Base-by-base conservation (phyloP, 495 filamentous ascomycete genomes). In the Penicillium dipodomyicola region DNA sequence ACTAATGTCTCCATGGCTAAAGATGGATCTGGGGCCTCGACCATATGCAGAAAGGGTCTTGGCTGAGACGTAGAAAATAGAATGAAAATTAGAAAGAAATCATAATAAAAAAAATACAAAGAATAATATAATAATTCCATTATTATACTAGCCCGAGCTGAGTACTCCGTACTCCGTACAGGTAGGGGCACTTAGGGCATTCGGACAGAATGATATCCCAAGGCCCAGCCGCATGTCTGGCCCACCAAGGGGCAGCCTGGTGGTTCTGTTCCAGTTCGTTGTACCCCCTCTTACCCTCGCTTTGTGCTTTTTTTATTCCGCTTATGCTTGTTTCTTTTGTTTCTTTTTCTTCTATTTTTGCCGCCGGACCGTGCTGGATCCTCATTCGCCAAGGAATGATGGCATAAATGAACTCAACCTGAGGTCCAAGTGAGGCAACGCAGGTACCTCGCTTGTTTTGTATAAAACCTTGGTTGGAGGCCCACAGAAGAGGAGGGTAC, bases 141-240 rank as follows among this genome's bases (percentile, higher is more conserved):
- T 43, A 53, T 46, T 48, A 35, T 20, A 63, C 23, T 52, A 55
- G 56, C 17, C 32, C 30, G 50, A 60, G 52, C 48, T 59, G 57
- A 53, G 58, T 54, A 23, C 22, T 23, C 22, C 22, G 22, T 23
- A 4, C 22, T 23, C 22, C 22, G 3, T 23, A 45, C 41, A 33
- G 44, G 53, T 54, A 49, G 54, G 61, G 40, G 59, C 57, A 22
- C 41, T 56, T 56, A 65, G 56, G 43, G 45, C 52, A 52, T 59
- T 29, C 32, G 41, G 39, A 40, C 42, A 56, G 11, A 52, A 49
- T 35, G 40, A 60, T 39, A 61, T 49, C 41, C 55, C 43, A 58
- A 54, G 58, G 54, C 30, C 65, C 54, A 63, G 59, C 60, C 60
- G 54, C 54, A 65, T 60, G 49, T 15, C 48, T 57, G 65, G 62